phyloP scores from a whole-genome alignment of 1,139 yeast genomes.

The Magnusiomyces suaveolens region DNA sequence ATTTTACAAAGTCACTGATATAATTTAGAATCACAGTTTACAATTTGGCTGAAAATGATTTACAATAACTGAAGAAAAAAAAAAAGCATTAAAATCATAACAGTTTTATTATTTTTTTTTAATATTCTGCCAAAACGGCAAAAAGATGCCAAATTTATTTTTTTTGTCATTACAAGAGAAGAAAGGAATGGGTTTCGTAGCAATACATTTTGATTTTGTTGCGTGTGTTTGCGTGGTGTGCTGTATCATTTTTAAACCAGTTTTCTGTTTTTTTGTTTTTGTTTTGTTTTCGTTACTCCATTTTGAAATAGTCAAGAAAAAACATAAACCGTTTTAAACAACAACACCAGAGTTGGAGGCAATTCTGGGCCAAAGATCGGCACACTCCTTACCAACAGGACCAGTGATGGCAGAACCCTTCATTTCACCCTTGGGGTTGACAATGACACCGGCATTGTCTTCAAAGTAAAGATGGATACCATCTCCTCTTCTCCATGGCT shows the following conservation, averaged over 20 bases:
- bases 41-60: no score
- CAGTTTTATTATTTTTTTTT: neutral
- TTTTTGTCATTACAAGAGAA: neutral
- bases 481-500: conserved; percentile 99
- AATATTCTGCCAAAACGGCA: neutral
- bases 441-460: conserved; percentile 99
- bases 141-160: neutral
- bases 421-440: conserved; percentile 99
- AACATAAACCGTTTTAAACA: conserved; percentile 66
- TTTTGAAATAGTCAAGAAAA: neutral
- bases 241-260: no score
- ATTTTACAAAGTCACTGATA: no score
- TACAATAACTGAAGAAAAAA: no score
- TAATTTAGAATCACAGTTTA: no score
- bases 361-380: conserved; percentile 99
- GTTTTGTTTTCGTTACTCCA: no score
- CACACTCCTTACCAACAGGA: conserved; percentile 99
- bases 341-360: conserved; percentile 99
- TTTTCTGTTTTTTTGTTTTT: neutral
- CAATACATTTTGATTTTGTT: neutral
- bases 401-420: conserved; percentile 99
- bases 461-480: conserved; percentile 99
- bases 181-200: neutral
- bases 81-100: neutral
- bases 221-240: no score